Evolutionary conservation across 1,284 basidiomycete species (phyloP), one percentile per base, ranked within the genome.

Genomic region (Dichomitus squalens): DNA sequence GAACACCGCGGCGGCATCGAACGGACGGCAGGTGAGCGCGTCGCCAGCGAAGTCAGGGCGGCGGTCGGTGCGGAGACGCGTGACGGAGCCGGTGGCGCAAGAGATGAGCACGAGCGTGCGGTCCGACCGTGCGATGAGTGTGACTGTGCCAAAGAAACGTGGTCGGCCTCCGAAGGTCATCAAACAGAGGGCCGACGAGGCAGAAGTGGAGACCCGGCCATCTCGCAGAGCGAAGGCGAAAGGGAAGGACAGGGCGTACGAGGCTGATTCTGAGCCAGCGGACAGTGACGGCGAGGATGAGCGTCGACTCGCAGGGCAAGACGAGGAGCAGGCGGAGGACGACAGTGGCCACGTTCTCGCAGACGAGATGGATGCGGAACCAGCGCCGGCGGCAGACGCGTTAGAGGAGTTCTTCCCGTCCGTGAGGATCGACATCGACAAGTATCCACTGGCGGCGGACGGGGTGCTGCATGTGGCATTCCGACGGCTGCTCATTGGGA

Each of bases 351-450:
- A 33, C 31, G 31, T 33, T 12, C 31, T 33, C 31, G 29, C 21
- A 44, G n/a, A n/a, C n/a, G n/a, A n/a, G n/a, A n/a, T n/a, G 25
- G 25, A 20, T 2, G 23, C 7, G 11, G 43, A 39, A 7, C 27
- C 27, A 7, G 6, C 55, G n/a, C 36, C 20, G 2, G 51, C 60
- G 1, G 54, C 57, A 7, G 60, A 62, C 36, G 27, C 20, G 27
- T 38, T 62, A 5, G 60, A 62, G 44, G 27, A 48, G 0, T 52
- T 52, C 12, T 27, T 52, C 4, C 57, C 60, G 8, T 59, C 57
- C 2, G 16, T 31, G 8, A n/a, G 16, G 25, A 47, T 62, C 3
- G 39, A 49, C 9, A 43, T 62, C 7, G 57, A 54, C 7, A 44
- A 25, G 27, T 55, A 54, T 11, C 60, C 57, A 2, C 29, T 16